These are phyloP conservation scores for Agaricus sinodeliciosus DNA, from an alignment of 768 basidiomycete species.

Conservation along the genomic window DNA sequence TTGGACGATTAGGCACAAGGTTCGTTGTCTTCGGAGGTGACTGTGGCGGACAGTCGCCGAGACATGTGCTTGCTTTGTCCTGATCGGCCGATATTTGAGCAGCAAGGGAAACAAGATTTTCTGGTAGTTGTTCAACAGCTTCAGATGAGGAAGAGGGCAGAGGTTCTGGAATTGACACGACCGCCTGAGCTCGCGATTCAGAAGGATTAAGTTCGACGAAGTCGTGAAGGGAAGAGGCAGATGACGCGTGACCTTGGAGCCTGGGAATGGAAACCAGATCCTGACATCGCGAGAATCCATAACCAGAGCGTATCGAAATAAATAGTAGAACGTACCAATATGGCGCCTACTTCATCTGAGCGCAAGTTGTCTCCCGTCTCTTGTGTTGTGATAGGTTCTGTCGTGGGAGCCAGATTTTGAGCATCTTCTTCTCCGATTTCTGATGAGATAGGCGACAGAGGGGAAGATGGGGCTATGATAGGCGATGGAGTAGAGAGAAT, in stretches of 20 bases:
- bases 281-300: slow-evolving; percentile 2
- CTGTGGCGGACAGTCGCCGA: not conserved
- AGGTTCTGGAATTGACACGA: not conserved
- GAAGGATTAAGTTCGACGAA: not conserved
- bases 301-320: not conserved
- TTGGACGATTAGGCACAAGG: not conserved
- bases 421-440: slow-evolving; percentile 10
- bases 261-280: slow-evolving; percentile 6
- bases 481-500: slow-evolving; percentile 16
- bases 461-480: slow-evolving; percentile 15
- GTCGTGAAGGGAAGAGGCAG: not conserved
- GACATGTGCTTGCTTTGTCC: not conserved
- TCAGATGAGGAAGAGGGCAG: not conserved
- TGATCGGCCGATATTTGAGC: not conserved
- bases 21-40: not conserved
- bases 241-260: not conserved
- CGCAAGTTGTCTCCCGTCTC: not conserved
- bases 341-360: not conserved
- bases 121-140: not conserved
- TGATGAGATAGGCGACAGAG: slow-evolving; percentile 17
- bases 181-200: not conserved
- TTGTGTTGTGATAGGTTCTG: not conserved
- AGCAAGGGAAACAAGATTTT: not conserved
- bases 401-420: not conserved
- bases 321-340: not conserved